Percentiles rank a stretch among this genome's conserved stretches.
Conservation (phyloP, 495 filamentous ascomycete species). For the Lepidopterella palustris region DNA sequence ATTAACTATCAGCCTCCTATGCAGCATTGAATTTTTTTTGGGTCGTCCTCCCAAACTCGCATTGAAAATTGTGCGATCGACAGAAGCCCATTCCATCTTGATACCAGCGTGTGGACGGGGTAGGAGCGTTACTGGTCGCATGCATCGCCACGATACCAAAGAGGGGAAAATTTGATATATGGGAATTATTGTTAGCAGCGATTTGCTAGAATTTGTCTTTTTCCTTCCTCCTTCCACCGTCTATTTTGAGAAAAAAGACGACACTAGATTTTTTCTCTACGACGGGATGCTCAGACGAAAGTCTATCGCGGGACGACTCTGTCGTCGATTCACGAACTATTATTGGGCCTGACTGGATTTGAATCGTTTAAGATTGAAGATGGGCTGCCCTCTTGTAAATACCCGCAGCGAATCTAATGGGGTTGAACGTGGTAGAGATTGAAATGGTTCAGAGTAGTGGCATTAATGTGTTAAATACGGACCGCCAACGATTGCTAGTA, state of each 20-base stretch:
- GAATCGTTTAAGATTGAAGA: background rate
- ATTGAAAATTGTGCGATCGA: too few relatives aligned
- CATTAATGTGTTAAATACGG: too few relatives aligned
- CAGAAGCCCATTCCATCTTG: background rate
- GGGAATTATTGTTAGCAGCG: background rate
- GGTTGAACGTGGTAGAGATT: too few relatives aligned
- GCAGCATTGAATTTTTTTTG: conserved; percentile 15
- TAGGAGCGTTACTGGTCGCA: too few relatives aligned
- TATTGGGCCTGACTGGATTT: background rate
- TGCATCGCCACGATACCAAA: background rate
- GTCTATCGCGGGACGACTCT: background rate
- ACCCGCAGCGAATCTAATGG: background rate
- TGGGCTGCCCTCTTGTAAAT: background rate
- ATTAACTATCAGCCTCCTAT: conserved; percentile 77
- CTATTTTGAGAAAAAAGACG: background rate
- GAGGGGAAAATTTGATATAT: background rate
- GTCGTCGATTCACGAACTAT: too few relatives aligned
- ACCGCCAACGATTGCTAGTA: too few relatives aligned
- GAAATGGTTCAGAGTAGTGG: too few relatives aligned
- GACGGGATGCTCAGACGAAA: background rate
- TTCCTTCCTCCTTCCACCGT: background rate
- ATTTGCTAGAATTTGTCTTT: background rate
- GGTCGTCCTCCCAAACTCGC: background rate
- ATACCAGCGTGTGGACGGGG: too few relatives aligned
- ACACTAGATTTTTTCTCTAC: background rate